Evolutionary conservation across 495 filamentous ascomycete species (phyloP).

Genomic region (Hypoxylon lienhwacheense): DNA sequence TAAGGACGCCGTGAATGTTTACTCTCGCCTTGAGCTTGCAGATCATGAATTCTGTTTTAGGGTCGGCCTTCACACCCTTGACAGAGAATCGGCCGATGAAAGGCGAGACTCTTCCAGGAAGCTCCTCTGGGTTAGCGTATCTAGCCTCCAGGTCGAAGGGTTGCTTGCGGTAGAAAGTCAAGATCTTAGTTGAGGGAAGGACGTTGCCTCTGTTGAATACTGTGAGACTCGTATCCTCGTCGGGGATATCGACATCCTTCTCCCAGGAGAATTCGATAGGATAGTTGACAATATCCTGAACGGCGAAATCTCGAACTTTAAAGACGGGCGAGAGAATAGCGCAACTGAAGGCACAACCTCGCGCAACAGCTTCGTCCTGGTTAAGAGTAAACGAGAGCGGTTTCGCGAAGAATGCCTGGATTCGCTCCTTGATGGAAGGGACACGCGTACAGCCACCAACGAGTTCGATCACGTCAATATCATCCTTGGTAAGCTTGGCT

Average conservation of each 20-base stretch:
- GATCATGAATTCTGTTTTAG: conserved; percentile 94
- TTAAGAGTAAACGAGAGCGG: conserved; percentile 93
- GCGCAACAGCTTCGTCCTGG: conserved; percentile 95
- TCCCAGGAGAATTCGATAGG: conserved; percentile 99
- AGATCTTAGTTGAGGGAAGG: conserved; percentile 98
- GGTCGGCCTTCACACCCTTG: conserved; percentile 82
- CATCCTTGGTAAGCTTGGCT: conserved; percentile 82
- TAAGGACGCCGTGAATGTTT: conserved; percentile 94
- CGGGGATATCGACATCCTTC: conserved; percentile 96
- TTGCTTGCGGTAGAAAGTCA: conserved; percentile 99
- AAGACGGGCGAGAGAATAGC: conserved; percentile 97
- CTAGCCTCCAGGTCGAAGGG: conserved; percentile 94
- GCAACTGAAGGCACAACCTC: conserved; percentile 96
- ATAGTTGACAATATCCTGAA: conserved; percentile 97
- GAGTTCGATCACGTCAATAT: conserved; percentile 93
- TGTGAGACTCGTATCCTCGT: conserved; percentile 95
- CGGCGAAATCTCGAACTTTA: conserved; percentile 95
- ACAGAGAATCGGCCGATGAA: conserved; percentile 97
- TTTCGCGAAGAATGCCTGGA: conserved; percentile 91
- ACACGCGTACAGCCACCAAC: conserved; percentile 96
- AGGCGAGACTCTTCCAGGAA: conserved; percentile 90
- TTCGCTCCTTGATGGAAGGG: conserved; percentile 84
- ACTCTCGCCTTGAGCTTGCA: conserved; percentile 99
- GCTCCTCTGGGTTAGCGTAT: conserved; percentile 80
- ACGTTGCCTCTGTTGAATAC: conserved; percentile 98